Evolutionary conservation across 306 rosid genomes (phyloP).

Genomic region (Malus fusca): DNA sequence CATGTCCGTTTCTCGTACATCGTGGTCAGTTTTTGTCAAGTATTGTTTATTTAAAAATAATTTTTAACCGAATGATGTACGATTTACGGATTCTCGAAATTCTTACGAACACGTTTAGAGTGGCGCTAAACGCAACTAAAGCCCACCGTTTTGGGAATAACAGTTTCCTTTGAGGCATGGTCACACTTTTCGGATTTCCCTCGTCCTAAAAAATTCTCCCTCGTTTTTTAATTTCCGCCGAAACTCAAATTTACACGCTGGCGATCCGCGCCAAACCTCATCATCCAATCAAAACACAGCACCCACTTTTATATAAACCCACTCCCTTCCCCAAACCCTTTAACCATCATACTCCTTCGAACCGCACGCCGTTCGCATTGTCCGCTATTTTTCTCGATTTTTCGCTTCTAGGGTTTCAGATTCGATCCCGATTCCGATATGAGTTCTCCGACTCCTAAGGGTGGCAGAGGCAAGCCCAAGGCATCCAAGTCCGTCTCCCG

Average conservation of each 20-base stretch:
- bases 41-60: too few relatives aligned
- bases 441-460: conserved; percentile 17
- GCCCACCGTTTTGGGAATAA: not conserved
- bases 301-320: not conserved
- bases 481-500: conserved; percentile 49
- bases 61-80: too few relatives aligned
- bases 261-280: not conserved
- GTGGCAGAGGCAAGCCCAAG: conserved; percentile 61
- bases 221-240: not conserved
- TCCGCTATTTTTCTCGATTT: not conserved
- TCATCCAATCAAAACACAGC: not conserved
- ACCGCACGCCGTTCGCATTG: not conserved
- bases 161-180: not conserved
- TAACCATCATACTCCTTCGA: not conserved
- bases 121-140: not conserved
- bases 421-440: not conserved
- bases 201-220: not conserved
- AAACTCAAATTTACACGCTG: not conserved
- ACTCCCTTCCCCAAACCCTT: not conserved
- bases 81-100: too few relatives aligned
- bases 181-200: not conserved
- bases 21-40: too few relatives aligned
- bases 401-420: not conserved
- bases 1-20: too few relatives aligned
- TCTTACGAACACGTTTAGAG: too few relatives aligned